Evolutionary conservation across 768 basidiomycete species (phyloP).

Genomic region (Boletus coccyginus): DNA sequence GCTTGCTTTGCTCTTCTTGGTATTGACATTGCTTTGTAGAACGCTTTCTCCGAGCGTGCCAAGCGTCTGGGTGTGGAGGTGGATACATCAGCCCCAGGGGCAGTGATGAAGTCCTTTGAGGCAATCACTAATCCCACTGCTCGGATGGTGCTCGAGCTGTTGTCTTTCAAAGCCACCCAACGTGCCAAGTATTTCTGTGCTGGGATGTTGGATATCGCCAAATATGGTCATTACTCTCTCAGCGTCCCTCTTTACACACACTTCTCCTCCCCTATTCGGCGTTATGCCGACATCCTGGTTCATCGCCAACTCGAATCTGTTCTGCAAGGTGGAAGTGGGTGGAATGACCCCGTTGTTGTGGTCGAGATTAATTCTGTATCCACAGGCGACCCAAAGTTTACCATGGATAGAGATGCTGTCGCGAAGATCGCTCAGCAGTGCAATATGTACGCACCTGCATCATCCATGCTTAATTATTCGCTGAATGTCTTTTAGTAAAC

Average conservation of each 20-base stretch:
- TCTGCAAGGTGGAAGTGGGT: constrained; percentile 65
- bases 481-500: constrained; percentile 55
- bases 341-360: background rate
- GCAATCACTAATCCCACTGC: constrained; percentile 69
- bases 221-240: constrained; percentile 92
- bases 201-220: constrained; percentile 98
- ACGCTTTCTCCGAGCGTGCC: constrained; percentile 76
- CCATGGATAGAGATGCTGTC: constrained; percentile 96
- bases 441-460: constrained; percentile 68
- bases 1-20: background rate
- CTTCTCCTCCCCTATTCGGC: constrained; percentile 90
- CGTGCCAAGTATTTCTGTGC: constrained; percentile 98
- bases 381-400: constrained; percentile 80
- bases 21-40: constrained; percentile 42
- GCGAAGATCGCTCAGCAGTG: constrained; percentile 98
- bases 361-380: constrained; percentile 3
- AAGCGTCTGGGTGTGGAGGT: constrained; percentile 79
- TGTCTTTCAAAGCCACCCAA: constrained; percentile 90
- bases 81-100: constrained; percentile 74
- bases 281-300: constrained; percentile 91
- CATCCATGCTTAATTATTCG: background rate
- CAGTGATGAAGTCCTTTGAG: constrained; percentile 84
- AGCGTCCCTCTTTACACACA: constrained; percentile 91
- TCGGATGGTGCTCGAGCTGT: constrained; percentile 74
- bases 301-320: constrained; percentile 96